Base-by-base conservation (phyloP, 805 yeast genomes). In the Wickerhamomyces kurtzmanii region DNA sequence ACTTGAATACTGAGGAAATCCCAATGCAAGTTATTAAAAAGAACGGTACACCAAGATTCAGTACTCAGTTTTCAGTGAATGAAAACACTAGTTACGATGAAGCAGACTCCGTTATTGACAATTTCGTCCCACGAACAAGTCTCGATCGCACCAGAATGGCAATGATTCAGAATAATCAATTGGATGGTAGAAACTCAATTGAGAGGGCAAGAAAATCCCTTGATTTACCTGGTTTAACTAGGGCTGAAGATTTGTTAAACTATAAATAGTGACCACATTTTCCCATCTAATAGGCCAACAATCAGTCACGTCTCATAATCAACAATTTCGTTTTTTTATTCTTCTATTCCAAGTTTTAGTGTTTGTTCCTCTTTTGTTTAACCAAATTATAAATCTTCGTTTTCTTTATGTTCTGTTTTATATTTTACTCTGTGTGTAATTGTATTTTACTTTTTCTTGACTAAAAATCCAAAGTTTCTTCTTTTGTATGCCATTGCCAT, bases 181-280 rank as follows among this genome's bases (percentile, higher is more conserved):
- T 58, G 14, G 58, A 55, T 32, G 51, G 49, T 18, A 45, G 64
- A 34, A 48, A 47, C 14, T 55, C 62, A 6, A 45, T 57, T 20
- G 64, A 59, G 24, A 51, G 56, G 24, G 63, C 63, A 2, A 50
- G 64, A 39, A 37, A 54, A 3, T 59, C 65, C 5, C 37, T 58
- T 17, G 65, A 59, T 11, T 36, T 59, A 17, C 65, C 65, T 5
- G 64, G 65, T 10, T 40, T 57, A 15, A 58, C 62, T 1, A 52
- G 48, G 27, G 65, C 65, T 5, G 54, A 41, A 13, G 32, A 44
- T 5, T 34, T 55, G 30, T 34, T 55, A n/a, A n/a, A n/a, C n/a
- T n/a, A n/a, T n/a, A n/a, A n/a, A n/a, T n/a, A n/a, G n/a, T n/a
- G n/a, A n/a, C n/a, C n/a, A n/a, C n/a, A n/a, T n/a, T n/a, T n/a